A percentile compares a stretch with the other conserved stretches of the same genome.
Evolutionary conservation across 2,329 filamentous ascomycete genomes (phyloP).

Genomic region (Neobulgaria alba): DNA sequence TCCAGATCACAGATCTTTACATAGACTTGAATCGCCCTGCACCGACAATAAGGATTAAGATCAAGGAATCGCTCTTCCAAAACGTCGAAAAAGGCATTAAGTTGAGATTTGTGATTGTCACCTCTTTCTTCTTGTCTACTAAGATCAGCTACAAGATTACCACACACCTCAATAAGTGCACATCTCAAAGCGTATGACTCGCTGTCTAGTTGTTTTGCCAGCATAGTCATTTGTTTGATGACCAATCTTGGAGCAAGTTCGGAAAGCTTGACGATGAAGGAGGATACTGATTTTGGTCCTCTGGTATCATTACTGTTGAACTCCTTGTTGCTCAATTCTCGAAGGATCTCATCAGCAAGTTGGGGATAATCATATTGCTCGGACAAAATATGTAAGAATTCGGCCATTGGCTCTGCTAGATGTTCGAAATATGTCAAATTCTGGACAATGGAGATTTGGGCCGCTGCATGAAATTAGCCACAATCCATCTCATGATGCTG

Average conservation of each 20-base stretch:
- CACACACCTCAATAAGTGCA: constrained; percentile 92
- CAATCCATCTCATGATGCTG: constrained; percentile 10
- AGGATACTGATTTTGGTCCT: constrained; percentile 91
- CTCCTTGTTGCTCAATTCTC: constrained; percentile 93
- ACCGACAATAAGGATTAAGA: constrained; percentile 92
- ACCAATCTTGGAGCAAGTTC: constrained; percentile 86
- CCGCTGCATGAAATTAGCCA: constrained; percentile 48
- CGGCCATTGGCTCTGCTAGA: constrained; percentile 97
- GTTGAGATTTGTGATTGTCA: constrained; percentile 89
- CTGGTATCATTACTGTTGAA: constrained; percentile 95
- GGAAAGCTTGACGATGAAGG: constrained; percentile 87
- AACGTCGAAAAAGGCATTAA: constrained; percentile 95
- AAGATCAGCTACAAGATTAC: constrained; percentile 85
- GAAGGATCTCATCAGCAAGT: constrained; percentile 83
- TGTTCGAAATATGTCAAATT: constrained; percentile 98
- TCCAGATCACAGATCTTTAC: constrained; percentile 88
- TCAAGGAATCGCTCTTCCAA: constrained; percentile 94
- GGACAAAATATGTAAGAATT: constrained; percentile 89
- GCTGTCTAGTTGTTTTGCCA: constrained; percentile 91
- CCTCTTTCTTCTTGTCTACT: constrained; percentile 85
- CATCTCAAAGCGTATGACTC: constrained; percentile 94
- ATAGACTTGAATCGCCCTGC: constrained; percentile 86
- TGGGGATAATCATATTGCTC: constrained; percentile 98
- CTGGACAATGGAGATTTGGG: constrained; percentile 96
- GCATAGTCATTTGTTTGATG: constrained; percentile 93